Base-by-base conservation (phyloP, 2,329 filamentous ascomycete species). In the Chaetothyriales sp. region DNA sequence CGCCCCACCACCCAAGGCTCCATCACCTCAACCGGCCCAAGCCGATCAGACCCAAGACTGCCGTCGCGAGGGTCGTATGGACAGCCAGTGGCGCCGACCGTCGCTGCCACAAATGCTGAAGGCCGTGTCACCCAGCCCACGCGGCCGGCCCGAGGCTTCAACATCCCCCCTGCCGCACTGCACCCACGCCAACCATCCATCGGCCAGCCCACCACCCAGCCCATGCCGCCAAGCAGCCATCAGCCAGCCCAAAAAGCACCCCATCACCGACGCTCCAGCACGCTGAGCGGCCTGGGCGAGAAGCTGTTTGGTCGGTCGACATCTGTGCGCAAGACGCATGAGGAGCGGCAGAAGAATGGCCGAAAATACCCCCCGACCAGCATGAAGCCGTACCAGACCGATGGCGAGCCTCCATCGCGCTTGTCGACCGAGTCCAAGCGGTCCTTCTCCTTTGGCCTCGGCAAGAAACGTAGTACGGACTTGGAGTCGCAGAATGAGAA, bases 351-450 rank as follows among this genome's bases (percentile, higher is more conserved):
- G 54, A 77, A 75, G 52, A 63, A 67, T 52, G 70, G 74, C 57
- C 81, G 86, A 65, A 82, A 82, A 56, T 94, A 95, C 63, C 90
- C 90, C 51, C 90, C 90, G 3, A 85, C 90, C 47, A 95, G 89
- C 71, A 94, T 95, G 88, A 80, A 84, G 56, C 74, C 80, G 1
- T 79, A 85, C 67, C 72, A 79, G 5, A 76, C 76, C 47, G 74
- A 73, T 33, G 49, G 45, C 18, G 51, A 55, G n/a, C 19, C 49
- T 43, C 78, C 81, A 43, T 68, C 74, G 10, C 74, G 85, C 47
- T 73, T 74, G 43, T 89, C 85, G 1, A 79, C 86, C 62, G 86
- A 89, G 58, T 89, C 83, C 18, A 78, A 85, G 20, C 79, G 83
- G 46, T 88, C 85, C 0, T 83, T 86, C 63, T 83, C 83, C 1